A percentile compares a stretch with the other conserved stretches of the same genome.
Conservation (phyloP, 139 green algal species). For the Parachlorella kessleri region DNA sequence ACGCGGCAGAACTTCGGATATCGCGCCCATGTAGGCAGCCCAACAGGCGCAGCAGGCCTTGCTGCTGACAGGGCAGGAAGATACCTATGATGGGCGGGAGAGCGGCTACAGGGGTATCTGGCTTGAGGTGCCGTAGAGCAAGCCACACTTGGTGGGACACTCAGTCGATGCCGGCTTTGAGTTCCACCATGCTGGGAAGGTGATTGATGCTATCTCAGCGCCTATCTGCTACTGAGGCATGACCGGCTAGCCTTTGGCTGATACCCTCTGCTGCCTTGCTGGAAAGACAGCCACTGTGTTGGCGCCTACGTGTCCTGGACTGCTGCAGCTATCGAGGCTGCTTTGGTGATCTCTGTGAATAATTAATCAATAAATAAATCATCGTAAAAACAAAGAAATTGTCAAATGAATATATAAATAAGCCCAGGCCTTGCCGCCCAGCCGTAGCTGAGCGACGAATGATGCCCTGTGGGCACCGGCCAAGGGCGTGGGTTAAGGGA, state of each 20-base stretch:
- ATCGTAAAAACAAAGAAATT: too few relatives aligned
- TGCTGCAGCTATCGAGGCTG: background rate
- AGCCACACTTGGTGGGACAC: conserved; percentile 37
- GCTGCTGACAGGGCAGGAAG: conserved; percentile 21
- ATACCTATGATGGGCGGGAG: conserved; percentile 62
- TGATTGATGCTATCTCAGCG: background rate
- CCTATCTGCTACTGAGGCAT: background rate
- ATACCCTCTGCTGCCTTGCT: background rate
- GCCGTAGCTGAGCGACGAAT: too few relatives aligned
- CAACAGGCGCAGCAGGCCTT: too few relatives aligned
- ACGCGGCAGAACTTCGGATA: too few relatives aligned
- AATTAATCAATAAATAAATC: too few relatives aligned
- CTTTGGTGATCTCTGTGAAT: too few relatives aligned
- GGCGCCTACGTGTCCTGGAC: background rate
- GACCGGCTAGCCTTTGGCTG: background rate
- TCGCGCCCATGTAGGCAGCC: too few relatives aligned
- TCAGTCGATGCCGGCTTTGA: conserved; percentile 56
- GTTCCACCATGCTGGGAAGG: conserved; percentile 80
- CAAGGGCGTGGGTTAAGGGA: too few relatives aligned
- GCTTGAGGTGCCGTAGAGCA: conserved; percentile 58
- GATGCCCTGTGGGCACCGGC: too few relatives aligned
- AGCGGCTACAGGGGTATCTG: conserved; percentile 64
- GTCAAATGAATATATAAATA: too few relatives aligned
- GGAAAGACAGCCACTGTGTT: background rate
- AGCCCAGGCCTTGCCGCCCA: too few relatives aligned